phyloP scores from a whole-genome alignment of 106 monocot genomes.

The Agapanthus africanus region DNA sequence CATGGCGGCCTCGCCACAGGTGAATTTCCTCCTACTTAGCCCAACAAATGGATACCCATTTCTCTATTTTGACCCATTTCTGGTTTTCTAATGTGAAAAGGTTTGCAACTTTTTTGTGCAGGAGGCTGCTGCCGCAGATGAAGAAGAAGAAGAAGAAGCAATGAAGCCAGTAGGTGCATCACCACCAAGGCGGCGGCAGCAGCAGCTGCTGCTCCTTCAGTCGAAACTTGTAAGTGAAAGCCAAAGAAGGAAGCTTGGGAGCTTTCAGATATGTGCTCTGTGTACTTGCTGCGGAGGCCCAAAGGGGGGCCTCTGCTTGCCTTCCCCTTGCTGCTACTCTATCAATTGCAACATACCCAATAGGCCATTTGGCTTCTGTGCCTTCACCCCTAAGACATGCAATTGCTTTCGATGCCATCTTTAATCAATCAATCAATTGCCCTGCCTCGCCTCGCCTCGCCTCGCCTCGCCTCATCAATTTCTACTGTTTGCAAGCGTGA shows the following conservation, averaged over 20 bases:
- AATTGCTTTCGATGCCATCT: slow-evolving; percentile 79
- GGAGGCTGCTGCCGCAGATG: too few species aligned
- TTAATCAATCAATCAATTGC: too few species aligned
- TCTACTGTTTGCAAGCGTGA: too few species aligned
- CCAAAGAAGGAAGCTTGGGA: slow-evolving; percentile 24
- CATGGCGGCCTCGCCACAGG: background rate
- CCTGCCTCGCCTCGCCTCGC: too few species aligned
- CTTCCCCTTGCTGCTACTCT: slow-evolving; percentile 92
- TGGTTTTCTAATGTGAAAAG: background rate
- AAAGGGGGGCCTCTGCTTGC: slow-evolving; percentile 63
- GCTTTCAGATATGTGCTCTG: slow-evolving; percentile 80
- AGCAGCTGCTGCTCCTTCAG: background rate
- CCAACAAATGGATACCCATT: background rate
- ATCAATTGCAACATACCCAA: slow-evolving; percentile 99
- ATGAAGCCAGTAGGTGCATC: background rate
- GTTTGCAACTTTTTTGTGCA: background rate
- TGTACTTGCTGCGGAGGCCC: slow-evolving; percentile 97
- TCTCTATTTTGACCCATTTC: background rate
- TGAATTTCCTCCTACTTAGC: background rate
- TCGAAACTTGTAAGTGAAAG: slow-evolving; percentile 1
- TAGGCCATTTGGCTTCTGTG: slow-evolving; percentile 89
- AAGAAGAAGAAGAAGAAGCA: background rate
- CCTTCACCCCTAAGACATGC: slow-evolving; percentile 85
- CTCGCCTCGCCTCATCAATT: too few species aligned
- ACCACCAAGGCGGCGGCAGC: too few species aligned